Evolutionary conservation across 768 basidiomycete genomes (phyloP), one percentile per base, ranked within the genome.

Genomic region (Dendrothele bispora): DNA sequence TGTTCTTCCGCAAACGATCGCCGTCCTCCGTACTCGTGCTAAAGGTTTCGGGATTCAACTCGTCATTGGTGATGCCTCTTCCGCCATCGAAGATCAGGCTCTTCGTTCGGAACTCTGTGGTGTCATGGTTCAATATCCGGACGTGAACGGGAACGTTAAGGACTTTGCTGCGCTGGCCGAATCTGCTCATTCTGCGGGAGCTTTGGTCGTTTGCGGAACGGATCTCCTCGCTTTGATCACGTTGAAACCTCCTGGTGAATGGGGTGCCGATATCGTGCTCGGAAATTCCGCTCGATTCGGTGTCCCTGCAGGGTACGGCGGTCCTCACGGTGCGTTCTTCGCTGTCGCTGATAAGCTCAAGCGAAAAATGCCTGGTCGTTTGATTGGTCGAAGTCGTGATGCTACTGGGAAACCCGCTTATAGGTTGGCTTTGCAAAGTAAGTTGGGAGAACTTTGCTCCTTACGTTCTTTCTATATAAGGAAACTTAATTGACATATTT

Each of bases 231-330:
- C 95, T 2, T 73, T 98, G 63, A 92, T 94, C 2, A 77, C 93
- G 75, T 75, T 99, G 50, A 92, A 90, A 57, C 91, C 95, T 24
- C 95, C 95, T 12, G 95, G 97, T 48, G 97, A 98, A 74, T 98
- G 95, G 93, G 95, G 95, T 42, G 95, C 94, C 25, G 95, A 99
- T 64, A 82, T 98, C 54, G 95, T 91, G 7, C 73, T 95, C 37
- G 97, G 97, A 30, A 98, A 95, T 64, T 92, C 93, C 14, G 95
- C 89, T 25, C 83, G 97, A 15, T 99, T 99, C 59, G 97, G 97
- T 61, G 95, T 99, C 14, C 95, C 95, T 17, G 80, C 86, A 37
- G 95, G 95, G n/a, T 97, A 93, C 64, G 95, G 95, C 45, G 95
- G 95, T 14, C 95, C 95, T 17, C 95, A 99, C 62, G 95, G 88